phyloP scores from a whole-genome alignment of 805 yeast genomes.

The Schizosaccharomyces octosporus region DNA sequence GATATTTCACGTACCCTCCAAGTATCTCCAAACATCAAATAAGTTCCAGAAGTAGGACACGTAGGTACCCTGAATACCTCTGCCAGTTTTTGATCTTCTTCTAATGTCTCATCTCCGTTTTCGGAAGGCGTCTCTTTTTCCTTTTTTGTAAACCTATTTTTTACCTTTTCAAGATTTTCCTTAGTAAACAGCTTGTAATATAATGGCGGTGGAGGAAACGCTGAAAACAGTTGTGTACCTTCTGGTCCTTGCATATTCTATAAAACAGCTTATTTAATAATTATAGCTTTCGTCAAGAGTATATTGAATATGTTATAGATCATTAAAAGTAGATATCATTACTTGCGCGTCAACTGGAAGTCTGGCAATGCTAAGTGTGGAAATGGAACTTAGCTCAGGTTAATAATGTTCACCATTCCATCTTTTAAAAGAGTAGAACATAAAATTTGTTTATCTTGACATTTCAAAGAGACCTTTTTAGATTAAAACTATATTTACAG shows the following conservation, averaged over 20 bases:
- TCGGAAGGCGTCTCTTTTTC: not conserved
- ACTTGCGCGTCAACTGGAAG: too few relatives aligned
- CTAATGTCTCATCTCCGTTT: not conserved
- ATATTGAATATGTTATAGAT: too few relatives aligned
- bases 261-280: not conserved
- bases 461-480: too few relatives aligned
- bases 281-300: not conserved
- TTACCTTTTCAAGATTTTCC: conserved; percentile 21
- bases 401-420: too few relatives aligned
- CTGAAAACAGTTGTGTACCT: conserved; percentile 25
- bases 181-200: conserved; percentile 34
- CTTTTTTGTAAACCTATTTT: not conserved
- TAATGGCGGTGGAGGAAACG: conserved; percentile 90
- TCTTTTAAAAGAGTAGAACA: too few relatives aligned
- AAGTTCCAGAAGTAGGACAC: conserved; percentile 26
- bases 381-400: too few relatives aligned
- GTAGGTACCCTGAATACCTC: conserved; percentile 18
- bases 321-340: too few relatives aligned
- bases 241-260: not conserved
- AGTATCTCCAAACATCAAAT: conserved; percentile 69
- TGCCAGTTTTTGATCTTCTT: conserved; percentile 9
- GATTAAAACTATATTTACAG: too few relatives aligned
- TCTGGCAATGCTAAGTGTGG: too few relatives aligned
- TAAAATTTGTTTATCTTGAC: too few relatives aligned
- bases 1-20: conserved; percentile 29